phyloP scores from a whole-genome alignment of 2,329 filamentous ascomycete species.

The Penicillium olsonii region DNA sequence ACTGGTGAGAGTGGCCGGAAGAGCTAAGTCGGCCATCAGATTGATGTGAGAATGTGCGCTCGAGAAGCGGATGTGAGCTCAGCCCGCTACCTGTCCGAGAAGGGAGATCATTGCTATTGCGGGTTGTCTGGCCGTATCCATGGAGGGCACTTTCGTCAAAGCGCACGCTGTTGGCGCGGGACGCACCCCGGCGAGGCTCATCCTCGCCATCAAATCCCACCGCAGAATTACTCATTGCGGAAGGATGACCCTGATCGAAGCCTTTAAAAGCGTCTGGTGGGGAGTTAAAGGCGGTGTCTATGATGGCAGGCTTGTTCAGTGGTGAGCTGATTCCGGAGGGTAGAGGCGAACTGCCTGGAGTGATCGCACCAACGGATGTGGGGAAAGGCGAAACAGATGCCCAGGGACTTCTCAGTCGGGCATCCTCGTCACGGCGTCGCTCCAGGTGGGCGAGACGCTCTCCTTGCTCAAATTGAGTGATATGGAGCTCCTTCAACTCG shows the following conservation, averaged over 20 bases:
- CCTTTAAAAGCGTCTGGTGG: slow-evolving; percentile 84
- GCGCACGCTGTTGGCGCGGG: slow-evolving; percentile 92
- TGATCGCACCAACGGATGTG: slow-evolving; percentile 78
- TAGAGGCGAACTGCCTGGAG: slow-evolving; percentile 70
- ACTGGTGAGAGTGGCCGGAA: slow-evolving; percentile 76
- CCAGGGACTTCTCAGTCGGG: slow-evolving; percentile 81
- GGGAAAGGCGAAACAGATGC: slow-evolving; percentile 82
- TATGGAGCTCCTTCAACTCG: slow-evolving; percentile 62
- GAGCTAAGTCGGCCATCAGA: slow-evolving; percentile 95
- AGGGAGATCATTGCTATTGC: slow-evolving; percentile 81
- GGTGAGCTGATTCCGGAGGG: slow-evolving; percentile 4
- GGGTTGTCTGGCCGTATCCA: slow-evolving; percentile 78
- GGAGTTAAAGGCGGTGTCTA: slow-evolving; percentile 77
- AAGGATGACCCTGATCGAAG: slow-evolving; percentile 80
- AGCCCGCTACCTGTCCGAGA: slow-evolving; percentile 77
- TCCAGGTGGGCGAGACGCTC: slow-evolving; percentile 64
- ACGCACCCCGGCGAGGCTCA: slow-evolving; percentile 80
- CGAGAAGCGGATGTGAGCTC: slow-evolving; percentile 77
- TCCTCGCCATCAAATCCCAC: slow-evolving; percentile 86
- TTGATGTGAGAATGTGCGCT: slow-evolving; percentile 89
- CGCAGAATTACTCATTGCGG: slow-evolving; percentile 70
- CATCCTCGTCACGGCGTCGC: slow-evolving; percentile 63
- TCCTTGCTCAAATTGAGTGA: slow-evolving; percentile 61
- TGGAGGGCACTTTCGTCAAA: slow-evolving; percentile 96
- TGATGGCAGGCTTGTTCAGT: slow-evolving; percentile 8